These are phyloP conservation scores for Aspergillus ruber DNA, from an alignment of 2,329 filamentous ascomycete species.

Conservation along the genomic window DNA sequence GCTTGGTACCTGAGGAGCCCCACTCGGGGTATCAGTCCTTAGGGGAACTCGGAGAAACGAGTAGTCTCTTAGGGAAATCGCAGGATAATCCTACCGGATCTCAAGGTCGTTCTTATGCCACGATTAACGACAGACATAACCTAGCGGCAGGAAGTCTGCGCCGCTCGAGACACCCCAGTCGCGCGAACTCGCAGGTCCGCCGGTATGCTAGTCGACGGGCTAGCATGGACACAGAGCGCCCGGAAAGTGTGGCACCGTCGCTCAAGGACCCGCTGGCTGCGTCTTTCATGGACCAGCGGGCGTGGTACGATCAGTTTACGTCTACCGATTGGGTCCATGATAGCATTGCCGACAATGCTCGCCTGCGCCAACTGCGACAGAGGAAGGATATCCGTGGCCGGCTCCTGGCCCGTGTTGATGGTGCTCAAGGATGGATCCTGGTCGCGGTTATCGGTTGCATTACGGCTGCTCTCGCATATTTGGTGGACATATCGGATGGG, in stretches of 20 bases:
- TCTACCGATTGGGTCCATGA: slow-evolving; percentile 98
- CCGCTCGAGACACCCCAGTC: slow-evolving; percentile 42
- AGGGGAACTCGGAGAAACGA: slow-evolving; percentile 29
- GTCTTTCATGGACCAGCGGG: slow-evolving; percentile 71
- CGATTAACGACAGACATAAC: slow-evolving; percentile 29
- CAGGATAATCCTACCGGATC: slow-evolving; percentile 11
- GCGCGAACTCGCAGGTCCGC: slow-evolving; percentile 45
- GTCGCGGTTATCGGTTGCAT: slow-evolving; percentile 83
- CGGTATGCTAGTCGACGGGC: slow-evolving; percentile 44
- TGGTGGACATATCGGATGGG: slow-evolving; percentile 79
- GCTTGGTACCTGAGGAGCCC: slow-evolving; percentile 22
- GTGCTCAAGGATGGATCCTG: slow-evolving; percentile 87
- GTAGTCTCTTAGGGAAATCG: slow-evolving; percentile 25
- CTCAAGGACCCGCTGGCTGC: slow-evolving; percentile 48
- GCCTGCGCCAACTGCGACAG: slow-evolving; percentile 73
- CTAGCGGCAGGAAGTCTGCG: slow-evolving; percentile 31
- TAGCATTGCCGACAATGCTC: slow-evolving; percentile 87
- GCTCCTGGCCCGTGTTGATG: slow-evolving; percentile 69
- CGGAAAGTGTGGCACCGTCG: slow-evolving; percentile 30
- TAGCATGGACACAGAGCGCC: slow-evolving; percentile 49
- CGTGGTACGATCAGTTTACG: slow-evolving; percentile 98
- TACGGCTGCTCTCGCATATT: slow-evolving; percentile 79
- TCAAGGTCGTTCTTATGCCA: slow-evolving; percentile 32
- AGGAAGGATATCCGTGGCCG: slow-evolving; percentile 82
- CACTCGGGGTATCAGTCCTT: slow-evolving; percentile 28